Percentiles rank a stretch among this genome's conserved stretches.
These are phyloP conservation scores for Spizellomyces sp. DNA, from an alignment of 192 early-diverging fungal species.

Conservation along the genomic window DNA sequence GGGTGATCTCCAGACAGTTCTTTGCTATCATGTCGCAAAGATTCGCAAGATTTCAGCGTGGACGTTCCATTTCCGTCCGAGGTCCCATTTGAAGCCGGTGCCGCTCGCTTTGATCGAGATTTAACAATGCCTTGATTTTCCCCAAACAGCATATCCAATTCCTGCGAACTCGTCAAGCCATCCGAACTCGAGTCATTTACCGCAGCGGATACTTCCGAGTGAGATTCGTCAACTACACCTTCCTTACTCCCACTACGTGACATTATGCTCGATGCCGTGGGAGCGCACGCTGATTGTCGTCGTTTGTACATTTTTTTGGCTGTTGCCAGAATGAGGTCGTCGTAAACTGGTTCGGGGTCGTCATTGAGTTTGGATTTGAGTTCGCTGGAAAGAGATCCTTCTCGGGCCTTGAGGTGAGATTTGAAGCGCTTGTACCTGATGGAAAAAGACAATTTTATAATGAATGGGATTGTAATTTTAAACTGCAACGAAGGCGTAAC, in stretches of 20 bases:
- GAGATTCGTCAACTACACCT: no score
- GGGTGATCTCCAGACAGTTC: no score
- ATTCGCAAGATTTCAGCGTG: no score
- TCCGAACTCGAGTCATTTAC: background rate
- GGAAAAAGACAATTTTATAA: background rate
- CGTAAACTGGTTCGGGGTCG: background rate
- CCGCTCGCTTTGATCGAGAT: no score
- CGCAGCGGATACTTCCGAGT: no score
- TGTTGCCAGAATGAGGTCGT: background rate
- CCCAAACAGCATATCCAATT: background rate
- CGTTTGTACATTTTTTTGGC: slow-evolving; percentile 1
- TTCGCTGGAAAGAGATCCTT: background rate
- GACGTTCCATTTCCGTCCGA: no score
- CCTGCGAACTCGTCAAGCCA: background rate
- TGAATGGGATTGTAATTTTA: background rate
- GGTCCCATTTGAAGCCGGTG: no score
- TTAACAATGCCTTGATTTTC: background rate
- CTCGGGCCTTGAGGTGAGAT: background rate
- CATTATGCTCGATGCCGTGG: no score
- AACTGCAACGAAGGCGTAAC: background rate
- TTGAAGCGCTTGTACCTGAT: background rate
- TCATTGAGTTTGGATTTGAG: background rate
- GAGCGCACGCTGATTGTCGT: background rate
- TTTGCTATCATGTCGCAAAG: no score
- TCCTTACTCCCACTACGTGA: background rate